A percentile compares a stretch with the other conserved stretches of the same genome.
These are phyloP conservation scores for Russula ochroleuca DNA, from an alignment of 768 basidiomycete species.

Conservation along the genomic window DNA sequence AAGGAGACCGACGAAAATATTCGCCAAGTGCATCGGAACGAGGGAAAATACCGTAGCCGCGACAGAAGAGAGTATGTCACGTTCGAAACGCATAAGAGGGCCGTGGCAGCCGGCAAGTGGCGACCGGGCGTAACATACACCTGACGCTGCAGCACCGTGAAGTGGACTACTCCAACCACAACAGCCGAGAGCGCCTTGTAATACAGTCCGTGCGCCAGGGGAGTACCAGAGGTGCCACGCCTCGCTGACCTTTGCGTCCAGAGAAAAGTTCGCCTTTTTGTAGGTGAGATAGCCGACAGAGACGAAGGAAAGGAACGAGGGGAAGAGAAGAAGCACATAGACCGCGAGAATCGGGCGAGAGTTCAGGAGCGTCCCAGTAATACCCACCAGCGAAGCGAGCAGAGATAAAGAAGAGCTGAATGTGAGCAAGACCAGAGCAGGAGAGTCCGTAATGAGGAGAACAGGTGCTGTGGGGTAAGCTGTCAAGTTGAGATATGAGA, in stretches of 20 bases:
- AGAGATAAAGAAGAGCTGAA: conserved; percentile 53
- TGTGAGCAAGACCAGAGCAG: conserved; percentile 52
- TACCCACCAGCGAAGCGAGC: conserved; percentile 55
- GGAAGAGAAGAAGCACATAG: conserved; percentile 67
- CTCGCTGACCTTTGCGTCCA: conserved; percentile 63
- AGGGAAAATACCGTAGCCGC: conserved; percentile 53
- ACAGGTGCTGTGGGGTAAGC: conserved; percentile 63
- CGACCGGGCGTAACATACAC: conserved; percentile 57
- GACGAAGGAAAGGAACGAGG: conserved; percentile 51
- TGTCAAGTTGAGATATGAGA: conserved; percentile 30
- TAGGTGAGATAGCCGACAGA: conserved; percentile 63
- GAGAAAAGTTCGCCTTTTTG: conserved; percentile 53
- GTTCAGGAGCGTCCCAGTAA: conserved; percentile 58
- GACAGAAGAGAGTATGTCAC: conserved; percentile 41
- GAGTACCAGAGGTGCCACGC: conserved; percentile 65
- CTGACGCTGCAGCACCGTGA: conserved; percentile 56
- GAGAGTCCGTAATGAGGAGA: conserved; percentile 55
- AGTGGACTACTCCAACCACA: conserved; percentile 62
- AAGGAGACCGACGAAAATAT: conserved; percentile 55
- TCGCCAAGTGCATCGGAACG: conserved; percentile 55
- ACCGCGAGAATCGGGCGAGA: conserved; percentile 63
- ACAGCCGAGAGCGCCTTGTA: conserved; percentile 61
- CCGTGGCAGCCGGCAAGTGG: conserved; percentile 66
- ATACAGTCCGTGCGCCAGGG: conserved; percentile 46
- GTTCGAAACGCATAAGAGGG: conserved; percentile 52